Evolutionary conservation across 2,329 filamentous ascomycete species (phyloP), one percentile per base, ranked within the genome.

Genomic region (Paecilomyces fulvus): DNA sequence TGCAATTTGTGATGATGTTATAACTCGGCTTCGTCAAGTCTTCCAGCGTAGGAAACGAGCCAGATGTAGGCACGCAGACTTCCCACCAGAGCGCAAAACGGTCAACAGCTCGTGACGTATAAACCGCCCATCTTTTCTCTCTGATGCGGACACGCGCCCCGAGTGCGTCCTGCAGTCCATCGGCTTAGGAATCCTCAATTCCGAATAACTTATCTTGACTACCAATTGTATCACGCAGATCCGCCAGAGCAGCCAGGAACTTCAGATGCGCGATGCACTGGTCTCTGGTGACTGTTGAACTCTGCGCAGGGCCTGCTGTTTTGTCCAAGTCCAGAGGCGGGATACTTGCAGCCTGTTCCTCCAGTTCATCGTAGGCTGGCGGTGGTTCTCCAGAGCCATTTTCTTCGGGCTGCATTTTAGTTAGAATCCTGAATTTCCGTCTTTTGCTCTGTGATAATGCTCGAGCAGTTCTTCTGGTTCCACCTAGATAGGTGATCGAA

Each of bases 61-160:
- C 54, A 48, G 58, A 59, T 20, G 49, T 56, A 20, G 57, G 61
- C 9, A 67, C n/a, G 46, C 66, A 66, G 17, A 61, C 67, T 1
- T 75, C 65, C 81, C 84, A 88, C 88, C 88, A 92, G 1, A 69
- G 67, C 58, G 83, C 77, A 63, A 89, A 92, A 6, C 88, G 79
- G 52, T 86, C 81, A 0, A 84, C 86, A 1, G 88, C 88, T 52
- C 84, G 79, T 1, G 84, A 79, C 4, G 90, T 79, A 66, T 84
- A 90, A 9, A 90, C 67, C 0, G 82, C 81, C 88, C 88, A 91
- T 66, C 88, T 76, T 74, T 90, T 90, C 73, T 90, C 87, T 12
- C 83, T 77, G 30, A 89, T 73, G 52, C 77, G 76, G 54, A 80
- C 79, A 12, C 84, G 71, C 1, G 75, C 72, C 59, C 73, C n/a